Base-by-base conservation (phyloP, 1,284 basidiomycete species). In the Apiotrichum laibachii region DNA sequence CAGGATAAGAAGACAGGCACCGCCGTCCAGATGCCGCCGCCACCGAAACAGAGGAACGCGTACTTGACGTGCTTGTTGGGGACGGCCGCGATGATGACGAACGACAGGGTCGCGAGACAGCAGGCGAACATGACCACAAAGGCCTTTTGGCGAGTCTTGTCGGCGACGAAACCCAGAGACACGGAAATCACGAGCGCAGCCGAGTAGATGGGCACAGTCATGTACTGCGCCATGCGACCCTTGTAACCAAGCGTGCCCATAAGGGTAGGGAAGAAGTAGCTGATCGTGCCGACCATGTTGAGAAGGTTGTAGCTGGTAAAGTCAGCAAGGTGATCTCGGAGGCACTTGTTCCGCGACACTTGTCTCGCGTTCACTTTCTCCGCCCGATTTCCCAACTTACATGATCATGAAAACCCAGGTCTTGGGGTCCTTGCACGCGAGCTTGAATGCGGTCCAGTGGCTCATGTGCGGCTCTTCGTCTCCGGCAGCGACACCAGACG, bases 191-290 rank as follows among this genome's bases (percentile, higher is more conserved):
- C 55, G 10, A 79, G 69, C 2, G 79, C 72, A 53, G 79, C 77
- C 15, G 65, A 56, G 68, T 80, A 80, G 61, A 80, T 77, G 19
- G 79, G 79, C 5, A 79, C 78, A 1, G 79, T 79, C 75, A 78
- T 78, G 64, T 75, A 78, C 64, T 79, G 77, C 2, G 70, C 71
- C 44, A 52, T 65, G 37, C 65, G 60, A n/a, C 70, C 70, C 19
- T 45, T 62, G 68, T 79, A 77, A 10, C 77, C 77, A 9, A 79
- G 63, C 31, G 67, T 53, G 11, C 46, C 61, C 63, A 76, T 75
- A 34, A 78, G 64, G 3, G 75, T 77, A 13, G 77, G 77, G 70
- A 78, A 75, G 62, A 79, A 79, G 71, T 79, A 79, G 7, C 70
- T 72, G 61, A 79, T 78, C 5, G 75, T 77, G 50, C 72, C 73